These are phyloP conservation scores for Lophium mytilinum DNA, from an alignment of 495 filamentous ascomycete genomes.

Conservation along the genomic window DNA sequence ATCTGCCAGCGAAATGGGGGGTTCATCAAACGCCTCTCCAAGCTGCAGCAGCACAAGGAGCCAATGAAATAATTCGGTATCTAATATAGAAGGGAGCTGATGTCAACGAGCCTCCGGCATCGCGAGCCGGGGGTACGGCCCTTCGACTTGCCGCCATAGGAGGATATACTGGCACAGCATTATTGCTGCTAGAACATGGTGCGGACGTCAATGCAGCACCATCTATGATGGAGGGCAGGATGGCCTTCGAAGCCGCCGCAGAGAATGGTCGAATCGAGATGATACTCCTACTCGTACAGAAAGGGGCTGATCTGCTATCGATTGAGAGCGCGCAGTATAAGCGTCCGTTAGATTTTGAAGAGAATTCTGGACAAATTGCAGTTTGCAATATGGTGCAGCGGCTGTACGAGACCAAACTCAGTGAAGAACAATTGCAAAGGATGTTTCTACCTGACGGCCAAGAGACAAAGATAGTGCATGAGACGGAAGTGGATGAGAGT, in stretches of 20 bases:
- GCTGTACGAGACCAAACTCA: too few species aligned
- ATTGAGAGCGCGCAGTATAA: background rate
- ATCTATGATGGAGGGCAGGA: background rate
- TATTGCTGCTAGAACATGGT: slow-evolving; percentile 19
- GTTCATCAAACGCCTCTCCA: slow-evolving; percentile 25
- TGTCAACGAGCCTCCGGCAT: slow-evolving; percentile 26
- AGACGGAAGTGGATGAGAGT: too few species aligned
- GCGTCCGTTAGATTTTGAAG: background rate
- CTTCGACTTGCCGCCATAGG: slow-evolving; percentile 23
- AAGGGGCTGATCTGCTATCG: background rate
- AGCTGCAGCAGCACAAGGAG: slow-evolving; percentile 23
- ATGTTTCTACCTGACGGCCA: too few species aligned
- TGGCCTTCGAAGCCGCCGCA: background rate
- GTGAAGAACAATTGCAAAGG: too few species aligned
- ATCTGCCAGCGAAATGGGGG: background rate
- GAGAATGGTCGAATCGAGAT: background rate
- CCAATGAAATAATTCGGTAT: slow-evolving; percentile 22
- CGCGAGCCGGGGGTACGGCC: slow-evolving; percentile 22
- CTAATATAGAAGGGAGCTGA: slow-evolving; percentile 31
- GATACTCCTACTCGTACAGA: background rate
- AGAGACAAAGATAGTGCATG: too few species aligned
- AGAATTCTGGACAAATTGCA: too few species aligned
- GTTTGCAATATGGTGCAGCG: too few species aligned
- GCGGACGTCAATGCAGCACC: slow-evolving; percentile 17
- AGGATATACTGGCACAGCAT: slow-evolving; percentile 20